Conservation (phyloP, 148 eudicot species). For the Euryodendron excelsum region DNA sequence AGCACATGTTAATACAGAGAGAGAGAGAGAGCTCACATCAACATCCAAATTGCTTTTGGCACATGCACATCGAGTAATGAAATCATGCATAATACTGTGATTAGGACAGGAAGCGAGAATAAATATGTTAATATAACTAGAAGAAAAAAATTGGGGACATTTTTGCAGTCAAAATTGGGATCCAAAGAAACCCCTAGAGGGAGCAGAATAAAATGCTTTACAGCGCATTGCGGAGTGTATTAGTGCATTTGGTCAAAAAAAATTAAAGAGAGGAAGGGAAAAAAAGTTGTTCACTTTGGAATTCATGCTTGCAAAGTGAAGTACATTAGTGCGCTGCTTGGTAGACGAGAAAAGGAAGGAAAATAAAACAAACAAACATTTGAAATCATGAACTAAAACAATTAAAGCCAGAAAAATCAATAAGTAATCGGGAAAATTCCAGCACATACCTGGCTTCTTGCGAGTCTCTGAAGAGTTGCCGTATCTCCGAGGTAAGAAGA, state of each 20-base stretch:
- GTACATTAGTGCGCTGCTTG: background rate
- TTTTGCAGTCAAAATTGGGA: background rate
- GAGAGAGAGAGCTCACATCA: background rate
- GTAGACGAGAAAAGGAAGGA: background rate
- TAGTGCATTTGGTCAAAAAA: background rate
- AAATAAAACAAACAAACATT: background rate
- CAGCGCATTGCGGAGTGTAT: too few species aligned
- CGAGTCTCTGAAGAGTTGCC: constrained; percentile 34
- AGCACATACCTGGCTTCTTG: constrained; percentile 48
- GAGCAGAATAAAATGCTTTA: background rate
- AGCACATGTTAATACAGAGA: background rate
- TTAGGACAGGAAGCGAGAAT: background rate
- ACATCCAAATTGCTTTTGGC: background rate
- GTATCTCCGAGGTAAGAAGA: constrained; percentile 61
- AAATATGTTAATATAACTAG: background rate
- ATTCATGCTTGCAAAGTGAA: background rate
- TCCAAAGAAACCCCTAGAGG: background rate
- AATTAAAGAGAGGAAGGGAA: background rate
- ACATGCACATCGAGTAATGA: background rate
- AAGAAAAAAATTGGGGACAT: background rate
- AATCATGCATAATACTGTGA: background rate
- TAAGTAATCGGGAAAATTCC: constrained; percentile 1
- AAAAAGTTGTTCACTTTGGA: too few species aligned
- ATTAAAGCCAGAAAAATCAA: background rate
- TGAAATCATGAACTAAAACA: background rate